Evolutionary conservation across 2,329 filamentous ascomycete genomes (phyloP).

Genomic region (Aspergillus pseudotamarii): DNA sequence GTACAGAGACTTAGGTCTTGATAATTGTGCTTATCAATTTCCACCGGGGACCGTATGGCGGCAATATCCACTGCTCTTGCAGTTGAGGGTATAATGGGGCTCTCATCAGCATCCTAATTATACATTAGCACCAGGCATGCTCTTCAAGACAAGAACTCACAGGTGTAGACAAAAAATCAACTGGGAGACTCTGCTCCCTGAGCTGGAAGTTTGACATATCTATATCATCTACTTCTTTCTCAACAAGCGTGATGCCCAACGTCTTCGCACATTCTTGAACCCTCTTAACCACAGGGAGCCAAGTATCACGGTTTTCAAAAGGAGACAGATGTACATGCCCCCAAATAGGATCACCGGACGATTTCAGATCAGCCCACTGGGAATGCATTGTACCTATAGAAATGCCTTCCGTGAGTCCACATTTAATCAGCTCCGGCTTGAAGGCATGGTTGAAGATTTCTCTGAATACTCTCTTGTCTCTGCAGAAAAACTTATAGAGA

Average conservation of each 20-base stretch:
- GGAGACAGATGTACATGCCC: conserved; percentile 24
- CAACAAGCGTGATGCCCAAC: conserved; percentile 6
- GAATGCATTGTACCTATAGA: conserved; percentile 13
- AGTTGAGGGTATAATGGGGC: background rate
- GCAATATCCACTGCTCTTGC: background rate
- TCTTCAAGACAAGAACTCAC: background rate
- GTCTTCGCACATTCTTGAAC: conserved; percentile 18
- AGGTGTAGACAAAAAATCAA: background rate
- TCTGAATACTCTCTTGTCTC: conserved; percentile 10
- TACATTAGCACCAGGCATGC: background rate
- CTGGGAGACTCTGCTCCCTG: background rate
- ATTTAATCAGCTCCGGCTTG: conserved; percentile 17
- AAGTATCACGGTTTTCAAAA: conserved; percentile 20
- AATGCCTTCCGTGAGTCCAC: conserved; percentile 22
- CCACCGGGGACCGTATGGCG: background rate
- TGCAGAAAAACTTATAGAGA: conserved; percentile 27
- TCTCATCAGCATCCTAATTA: background rate
- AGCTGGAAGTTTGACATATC: conserved; percentile 10
- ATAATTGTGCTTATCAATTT: background rate
- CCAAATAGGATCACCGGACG: conserved; percentile 24
- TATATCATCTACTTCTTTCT: conserved; percentile 17
- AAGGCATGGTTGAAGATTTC: conserved; percentile 33
- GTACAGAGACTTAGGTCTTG: conserved; percentile 14
- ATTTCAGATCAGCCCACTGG: conserved; percentile 28
- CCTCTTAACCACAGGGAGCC: conserved; percentile 14